These are phyloP conservation scores for Penicillium sp. DNA, from an alignment of 2,329 filamentous ascomycete species.

Conservation along the genomic window DNA sequence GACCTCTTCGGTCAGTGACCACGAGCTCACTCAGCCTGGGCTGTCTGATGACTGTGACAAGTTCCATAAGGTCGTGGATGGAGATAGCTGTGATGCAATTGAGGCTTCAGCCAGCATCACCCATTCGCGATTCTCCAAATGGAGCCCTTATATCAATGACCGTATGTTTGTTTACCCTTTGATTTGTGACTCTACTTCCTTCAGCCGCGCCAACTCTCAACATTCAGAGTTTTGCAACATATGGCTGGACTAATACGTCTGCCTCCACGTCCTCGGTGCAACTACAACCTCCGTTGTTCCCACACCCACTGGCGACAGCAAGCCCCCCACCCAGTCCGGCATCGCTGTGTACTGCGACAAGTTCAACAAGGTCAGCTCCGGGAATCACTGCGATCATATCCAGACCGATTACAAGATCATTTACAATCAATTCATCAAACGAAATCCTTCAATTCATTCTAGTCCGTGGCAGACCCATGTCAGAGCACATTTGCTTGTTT, in stretches of 20 bases:
- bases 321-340: no score
- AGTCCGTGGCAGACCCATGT: no score
- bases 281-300: no score
- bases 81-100: constrained; percentile 13
- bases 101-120: constrained; percentile 6
- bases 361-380: no score
- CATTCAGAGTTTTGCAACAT: constrained; percentile 8
- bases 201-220: background rate
- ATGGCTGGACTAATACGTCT: constrained; percentile 14
- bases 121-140: constrained; percentile 8
- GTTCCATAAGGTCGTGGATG: constrained; percentile 9
- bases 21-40: constrained; percentile 10
- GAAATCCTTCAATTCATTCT: no score
- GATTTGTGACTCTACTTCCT: background rate
- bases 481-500: no score
- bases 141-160: constrained; percentile 8
- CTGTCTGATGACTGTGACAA: constrained; percentile 10
- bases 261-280: constrained; percentile 7
- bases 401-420: no score
- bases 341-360: no score
- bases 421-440: no score
- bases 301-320: no score
- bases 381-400: no score
- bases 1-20: constrained; percentile 3
- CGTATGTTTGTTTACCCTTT: background rate